These are phyloP conservation scores for Leccinum subgranulosum DNA, from an alignment of 768 basidiomycete species.

Conservation along the genomic window DNA sequence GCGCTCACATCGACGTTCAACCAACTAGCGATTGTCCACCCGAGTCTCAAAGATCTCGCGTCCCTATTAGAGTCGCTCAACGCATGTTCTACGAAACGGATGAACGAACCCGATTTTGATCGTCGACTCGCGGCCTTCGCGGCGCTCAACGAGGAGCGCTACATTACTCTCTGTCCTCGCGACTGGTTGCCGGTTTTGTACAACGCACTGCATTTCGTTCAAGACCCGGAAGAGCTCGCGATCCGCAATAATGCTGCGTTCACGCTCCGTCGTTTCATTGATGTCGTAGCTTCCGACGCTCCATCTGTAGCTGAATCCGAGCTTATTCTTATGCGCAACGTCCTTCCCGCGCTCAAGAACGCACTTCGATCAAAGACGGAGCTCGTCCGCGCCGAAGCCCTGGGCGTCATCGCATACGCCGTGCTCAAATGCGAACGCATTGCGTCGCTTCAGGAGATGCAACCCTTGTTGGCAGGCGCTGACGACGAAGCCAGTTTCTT, in stretches of 20 bases:
- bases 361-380: constrained; percentile 78
- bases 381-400: constrained; percentile 79
- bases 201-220: constrained; percentile 82
- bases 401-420: constrained; percentile 74
- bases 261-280: constrained; percentile 75
- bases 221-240: constrained; percentile 85
- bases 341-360: constrained; percentile 79
- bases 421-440: constrained; percentile 63
- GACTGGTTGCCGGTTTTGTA: constrained; percentile 84
- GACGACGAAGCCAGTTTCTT: constrained; percentile 97
- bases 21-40: constrained; percentile 37
- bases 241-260: constrained; percentile 79
- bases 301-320: constrained; percentile 43
- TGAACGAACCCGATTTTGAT: constrained; percentile 94
- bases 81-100: constrained; percentile 75
- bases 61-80: constrained; percentile 69
- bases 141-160: constrained; percentile 63
- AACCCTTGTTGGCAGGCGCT: constrained; percentile 73
- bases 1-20: constrained; percentile 67
- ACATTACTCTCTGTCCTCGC: constrained; percentile 44
- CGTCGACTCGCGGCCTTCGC: constrained; percentile 75
- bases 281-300: constrained; percentile 39
- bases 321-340: constrained; percentile 53
- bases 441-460: constrained; percentile 71
- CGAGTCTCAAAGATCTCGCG: constrained; percentile 48